Conservation (phyloP, 768 basidiomycete genomes). For the Pulveroboletus ravenelii region DNA sequence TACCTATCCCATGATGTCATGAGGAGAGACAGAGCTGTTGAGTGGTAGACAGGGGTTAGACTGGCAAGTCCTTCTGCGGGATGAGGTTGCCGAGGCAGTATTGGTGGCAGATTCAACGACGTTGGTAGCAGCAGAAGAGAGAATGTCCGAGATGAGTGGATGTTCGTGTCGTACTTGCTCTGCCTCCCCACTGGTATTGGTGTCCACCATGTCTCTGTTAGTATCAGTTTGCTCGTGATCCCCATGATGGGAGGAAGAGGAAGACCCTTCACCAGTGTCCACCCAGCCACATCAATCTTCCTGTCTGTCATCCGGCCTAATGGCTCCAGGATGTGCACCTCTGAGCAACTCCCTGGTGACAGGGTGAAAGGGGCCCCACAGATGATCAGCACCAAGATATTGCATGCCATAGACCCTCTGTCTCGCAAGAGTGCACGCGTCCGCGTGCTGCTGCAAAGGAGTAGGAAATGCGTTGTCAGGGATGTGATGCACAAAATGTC, state of each 20-base stretch:
- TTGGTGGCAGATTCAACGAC: not conserved
- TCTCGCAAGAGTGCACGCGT: conserved; percentile 25
- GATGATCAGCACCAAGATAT: conserved; percentile 24
- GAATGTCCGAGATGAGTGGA: conserved; percentile 11
- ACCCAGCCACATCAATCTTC: too few relatives aligned
- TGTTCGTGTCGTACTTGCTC: conserved; percentile 3
- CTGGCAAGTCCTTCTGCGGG: conserved; percentile 18
- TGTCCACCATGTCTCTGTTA: not conserved
- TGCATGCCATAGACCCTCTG: conserved; percentile 31
- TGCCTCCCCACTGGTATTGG: conserved; percentile 2
- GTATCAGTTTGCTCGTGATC: not conserved
- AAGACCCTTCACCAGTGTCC: not conserved
- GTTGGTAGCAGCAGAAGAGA: not conserved
- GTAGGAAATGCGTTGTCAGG: conserved; percentile 8
- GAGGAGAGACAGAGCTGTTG: conserved; percentile 14
- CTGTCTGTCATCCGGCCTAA: not conserved
- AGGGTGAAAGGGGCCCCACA: conserved; percentile 27
- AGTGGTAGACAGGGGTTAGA: conserved; percentile 14
- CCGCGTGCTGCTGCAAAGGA: conserved; percentile 11
- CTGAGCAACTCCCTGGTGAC: conserved; percentile 12
- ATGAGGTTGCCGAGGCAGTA: conserved; percentile 1
- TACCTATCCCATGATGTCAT: too few relatives aligned
- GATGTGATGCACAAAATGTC: not conserved
- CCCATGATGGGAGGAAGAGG: not conserved
- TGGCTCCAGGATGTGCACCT: not conserved